These are phyloP conservation scores for Neonectria ditissima DNA, from an alignment of 2,329 filamentous ascomycete genomes.

Conservation along the genomic window DNA sequence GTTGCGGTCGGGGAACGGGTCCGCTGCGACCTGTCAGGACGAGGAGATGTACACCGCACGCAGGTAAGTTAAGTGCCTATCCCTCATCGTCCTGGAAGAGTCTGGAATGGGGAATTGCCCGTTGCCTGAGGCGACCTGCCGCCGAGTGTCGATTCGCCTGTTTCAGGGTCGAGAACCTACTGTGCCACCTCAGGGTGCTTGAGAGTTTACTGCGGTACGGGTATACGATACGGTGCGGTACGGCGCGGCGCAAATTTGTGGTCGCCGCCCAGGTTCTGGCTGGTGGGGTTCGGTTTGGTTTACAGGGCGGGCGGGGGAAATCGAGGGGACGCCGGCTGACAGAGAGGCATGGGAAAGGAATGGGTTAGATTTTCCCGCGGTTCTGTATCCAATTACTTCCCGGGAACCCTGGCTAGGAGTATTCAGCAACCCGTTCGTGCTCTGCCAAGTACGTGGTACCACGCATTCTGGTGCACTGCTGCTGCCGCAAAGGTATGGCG, in stretches of 20 bases:
- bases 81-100: not conserved
- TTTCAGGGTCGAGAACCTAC: not conserved
- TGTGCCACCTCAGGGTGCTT: not conserved
- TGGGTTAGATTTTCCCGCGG: not conserved
- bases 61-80: not conserved
- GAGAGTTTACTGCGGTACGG: not conserved
- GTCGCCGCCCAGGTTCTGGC: not conserved
- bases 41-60: slow-evolving; percentile 2
- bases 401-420: too few species aligned
- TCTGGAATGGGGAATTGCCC: not conserved
- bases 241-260: slow-evolving; percentile 5
- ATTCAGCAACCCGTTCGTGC: not conserved
- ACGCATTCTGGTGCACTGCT: not conserved
- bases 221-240: slow-evolving; percentile 10
- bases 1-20: slow-evolving; percentile 15
- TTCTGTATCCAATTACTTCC: not conserved
- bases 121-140: not conserved
- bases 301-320: not conserved
- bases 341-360: not conserved
- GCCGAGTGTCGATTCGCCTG: not conserved
- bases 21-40: slow-evolving; percentile 16
- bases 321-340: slow-evolving; percentile 1
- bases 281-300: slow-evolving; percentile 1
- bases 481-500: not conserved
- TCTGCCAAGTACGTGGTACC: too few species aligned